Base-by-base conservation (phyloP, 371 early-diverging fungal genomes). In the Conidiobolus incongruus region DNA sequence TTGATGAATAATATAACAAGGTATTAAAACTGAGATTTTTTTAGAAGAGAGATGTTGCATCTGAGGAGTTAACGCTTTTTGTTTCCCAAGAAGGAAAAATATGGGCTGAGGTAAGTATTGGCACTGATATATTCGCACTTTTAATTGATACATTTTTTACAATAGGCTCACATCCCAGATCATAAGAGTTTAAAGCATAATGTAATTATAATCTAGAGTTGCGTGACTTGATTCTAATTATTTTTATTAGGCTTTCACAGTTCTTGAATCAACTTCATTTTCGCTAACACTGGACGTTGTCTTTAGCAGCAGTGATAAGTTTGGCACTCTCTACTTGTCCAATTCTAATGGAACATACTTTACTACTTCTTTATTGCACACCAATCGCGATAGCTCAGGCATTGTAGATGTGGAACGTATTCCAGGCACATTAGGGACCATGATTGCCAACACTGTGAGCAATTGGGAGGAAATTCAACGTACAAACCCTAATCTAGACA, bases 291-390 rank as follows among this genome's bases (percentile, higher is more conserved):
- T 84, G 17, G 81, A 81, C 52, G 70, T 80, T 0, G 49, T 70
- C n/a, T 41, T 51, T 12, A 20, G 48, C 5, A 51, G 51, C 13
- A 59, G 51, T 2, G 28, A 30, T 6, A 51, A 54, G 22, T 44
- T 47, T n/a, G 91, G 88, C 15, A 65, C 75, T 13, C 58, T 94
- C 34, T 86, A 71, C 60, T 55, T 73, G 28, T 89, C 89, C 23
- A 83, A 88, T 54, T 86, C 88, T 1, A 75, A 86, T 36, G 95
- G 95, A 40, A 83, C 76, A 2, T 80, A 76, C 53, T 94, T 84
- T 54, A 68, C 72, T 36, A 69, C 68, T 37, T 63, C 79, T 22
- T 65, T 83, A 26, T 65, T 76, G 23, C 62, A 83, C 55, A 80
- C 82, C 31, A 85, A 89, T 52, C 72, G 85, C 37, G 70, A 81